Evolutionary conservation across 192 early-diverging fungal species (phyloP).

Genomic region (Coemansia sp.): DNA sequence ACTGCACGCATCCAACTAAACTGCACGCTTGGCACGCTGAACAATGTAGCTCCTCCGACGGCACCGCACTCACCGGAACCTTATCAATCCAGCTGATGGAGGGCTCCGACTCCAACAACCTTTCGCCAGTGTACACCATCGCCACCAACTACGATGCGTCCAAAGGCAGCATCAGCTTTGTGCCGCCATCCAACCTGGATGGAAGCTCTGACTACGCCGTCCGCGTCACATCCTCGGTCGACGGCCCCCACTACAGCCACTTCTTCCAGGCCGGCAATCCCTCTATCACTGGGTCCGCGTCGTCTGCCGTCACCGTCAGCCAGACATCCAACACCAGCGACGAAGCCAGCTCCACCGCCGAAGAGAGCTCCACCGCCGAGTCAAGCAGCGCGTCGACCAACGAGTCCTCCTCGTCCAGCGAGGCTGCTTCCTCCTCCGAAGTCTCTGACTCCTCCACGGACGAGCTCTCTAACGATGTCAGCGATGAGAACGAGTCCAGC

Average conservation of each 20-base stretch:
- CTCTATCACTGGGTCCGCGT: constrained; percentile 4
- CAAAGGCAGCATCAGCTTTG: constrained; percentile 24
- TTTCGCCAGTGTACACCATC: constrained; percentile 24
- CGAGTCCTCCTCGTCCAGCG: background rate
- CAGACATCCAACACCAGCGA: background rate
- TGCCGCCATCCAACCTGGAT: constrained; percentile 23
- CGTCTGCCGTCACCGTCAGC: constrained; percentile 10
- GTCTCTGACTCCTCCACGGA: constrained; percentile 9
- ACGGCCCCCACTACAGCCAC: constrained; percentile 53
- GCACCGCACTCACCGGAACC: constrained; percentile 37
- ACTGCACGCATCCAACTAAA: background rate
- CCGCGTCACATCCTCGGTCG: constrained; percentile 36
- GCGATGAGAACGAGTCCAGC: constrained; percentile 11
- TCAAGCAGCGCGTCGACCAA: constrained; percentile 1
- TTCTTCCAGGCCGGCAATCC: constrained; percentile 35
- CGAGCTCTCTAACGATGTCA: background rate
- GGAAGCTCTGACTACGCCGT: constrained; percentile 40
- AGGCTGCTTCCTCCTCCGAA: background rate
- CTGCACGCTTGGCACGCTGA: background rate
- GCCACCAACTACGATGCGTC: constrained; percentile 21
- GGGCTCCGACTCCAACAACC: constrained; percentile 46
- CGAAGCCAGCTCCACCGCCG: background rate
- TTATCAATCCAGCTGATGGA: constrained; percentile 51
- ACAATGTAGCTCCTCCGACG: constrained; percentile 36
- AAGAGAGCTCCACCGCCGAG: background rate